Evolutionary conservation across 164 flowering plant species (phyloP).

Genomic region (Litsea cubeba): DNA sequence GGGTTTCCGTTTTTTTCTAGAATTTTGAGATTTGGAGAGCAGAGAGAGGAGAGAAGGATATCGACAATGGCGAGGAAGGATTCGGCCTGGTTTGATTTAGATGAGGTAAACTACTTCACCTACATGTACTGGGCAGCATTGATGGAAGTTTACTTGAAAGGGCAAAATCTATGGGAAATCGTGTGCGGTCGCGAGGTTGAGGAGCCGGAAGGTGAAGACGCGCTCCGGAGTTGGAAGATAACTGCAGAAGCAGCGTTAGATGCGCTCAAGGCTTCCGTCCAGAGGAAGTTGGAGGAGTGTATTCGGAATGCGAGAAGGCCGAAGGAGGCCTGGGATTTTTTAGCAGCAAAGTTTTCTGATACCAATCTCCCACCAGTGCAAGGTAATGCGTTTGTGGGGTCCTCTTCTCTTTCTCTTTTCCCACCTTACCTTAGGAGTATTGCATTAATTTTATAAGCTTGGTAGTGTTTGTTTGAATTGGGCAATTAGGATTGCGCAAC

Average conservation of each 20-base stretch:
- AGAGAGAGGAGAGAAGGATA: neutral
- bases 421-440: neutral
- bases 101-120: neutral
- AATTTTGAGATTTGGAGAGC: neutral
- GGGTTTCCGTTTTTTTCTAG: neutral
- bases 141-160: neutral
- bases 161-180: neutral
- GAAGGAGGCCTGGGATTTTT: neutral
- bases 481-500: neutral
- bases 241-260: neutral
- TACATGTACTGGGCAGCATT: neutral
- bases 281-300: neutral
- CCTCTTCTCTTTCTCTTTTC: neutral
- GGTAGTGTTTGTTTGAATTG: neutral
- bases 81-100: neutral
- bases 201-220: neutral
- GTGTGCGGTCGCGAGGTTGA: neutral
- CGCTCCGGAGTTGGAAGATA: neutral
- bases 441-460: neutral
- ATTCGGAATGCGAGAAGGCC: neutral
- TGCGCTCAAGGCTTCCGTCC: neutral
- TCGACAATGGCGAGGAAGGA: neutral
- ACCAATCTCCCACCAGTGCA: neutral
- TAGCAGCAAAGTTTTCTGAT: neutral
- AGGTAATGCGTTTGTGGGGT: neutral